Percentiles rank a stretch among this genome's conserved stretches.
These are phyloP conservation scores for Agastache rugosa DNA, from an alignment of 257 asterid species.

Conservation along the genomic window DNA sequence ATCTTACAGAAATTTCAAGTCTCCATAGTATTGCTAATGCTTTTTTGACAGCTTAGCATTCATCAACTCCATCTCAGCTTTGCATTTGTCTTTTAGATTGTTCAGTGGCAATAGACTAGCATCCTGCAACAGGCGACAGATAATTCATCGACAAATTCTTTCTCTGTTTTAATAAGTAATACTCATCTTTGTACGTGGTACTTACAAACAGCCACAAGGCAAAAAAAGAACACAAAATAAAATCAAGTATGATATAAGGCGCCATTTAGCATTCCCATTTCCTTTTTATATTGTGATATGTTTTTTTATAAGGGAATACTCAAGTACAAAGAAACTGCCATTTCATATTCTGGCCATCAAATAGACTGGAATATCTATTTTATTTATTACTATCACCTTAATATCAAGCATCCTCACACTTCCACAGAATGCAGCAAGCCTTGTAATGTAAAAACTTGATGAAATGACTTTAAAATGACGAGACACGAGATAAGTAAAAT, in stretches of 20 bases:
- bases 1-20: constrained; percentile 38
- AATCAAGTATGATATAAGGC: not conserved
- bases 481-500: not conserved
- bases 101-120: constrained; percentile 56
- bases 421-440: constrained; percentile 4
- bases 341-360: not conserved
- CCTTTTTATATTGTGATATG: not conserved
- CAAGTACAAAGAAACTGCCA: not conserved
- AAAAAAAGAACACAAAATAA: not conserved
- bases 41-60: constrained; percentile 44
- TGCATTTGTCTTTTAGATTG: constrained; percentile 66
- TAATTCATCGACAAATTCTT: not conserved
- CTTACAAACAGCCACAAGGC: constrained; percentile 1
- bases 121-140: constrained; percentile 54
- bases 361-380: not conserved
- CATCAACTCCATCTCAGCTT: constrained; percentile 54
- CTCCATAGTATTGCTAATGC: constrained; percentile 36
- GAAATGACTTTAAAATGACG: not conserved
- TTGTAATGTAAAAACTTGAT: not conserved
- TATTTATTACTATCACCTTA: not conserved
- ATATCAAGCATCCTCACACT: constrained; percentile 12
- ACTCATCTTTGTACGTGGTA: not conserved
- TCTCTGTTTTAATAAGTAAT: not conserved
- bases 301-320: not conserved
- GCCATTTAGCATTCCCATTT: not conserved